Evolutionary conservation across 768 basidiomycete species (phyloP).

Genomic region (Kondoa subrosea): DNA sequence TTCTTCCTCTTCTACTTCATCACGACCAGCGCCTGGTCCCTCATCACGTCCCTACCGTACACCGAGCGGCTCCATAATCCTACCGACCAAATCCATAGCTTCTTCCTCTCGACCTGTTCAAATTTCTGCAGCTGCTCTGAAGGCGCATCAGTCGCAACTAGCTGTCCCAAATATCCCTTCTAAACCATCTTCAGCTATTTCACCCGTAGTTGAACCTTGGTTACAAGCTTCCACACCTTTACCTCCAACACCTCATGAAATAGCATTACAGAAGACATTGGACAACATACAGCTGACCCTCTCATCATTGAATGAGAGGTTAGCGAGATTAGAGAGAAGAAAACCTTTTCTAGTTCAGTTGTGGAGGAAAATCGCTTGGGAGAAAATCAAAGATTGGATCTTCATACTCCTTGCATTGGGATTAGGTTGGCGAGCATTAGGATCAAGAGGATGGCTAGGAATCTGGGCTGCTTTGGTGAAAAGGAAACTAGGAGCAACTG

Average conservation of each 20-base stretch:
- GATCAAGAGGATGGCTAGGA: background rate
- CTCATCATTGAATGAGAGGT: background rate
- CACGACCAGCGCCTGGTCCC: background rate
- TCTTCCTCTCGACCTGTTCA: background rate
- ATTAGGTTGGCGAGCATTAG: background rate
- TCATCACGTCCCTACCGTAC: background rate
- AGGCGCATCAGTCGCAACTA: background rate
- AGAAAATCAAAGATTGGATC: background rate
- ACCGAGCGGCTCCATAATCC: background rate
- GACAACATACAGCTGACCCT: background rate
- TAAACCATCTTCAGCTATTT: background rate
- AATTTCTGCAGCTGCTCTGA: background rate
- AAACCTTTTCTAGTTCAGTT: background rate
- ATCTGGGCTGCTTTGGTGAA: background rate
- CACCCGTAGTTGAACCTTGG: too few species aligned
- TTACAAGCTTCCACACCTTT: background rate
- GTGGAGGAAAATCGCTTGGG: background rate
- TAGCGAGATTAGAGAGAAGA: background rate
- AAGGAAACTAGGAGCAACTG: background rate
- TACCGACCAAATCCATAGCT: background rate
- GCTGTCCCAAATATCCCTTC: background rate
- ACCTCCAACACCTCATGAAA: background rate
- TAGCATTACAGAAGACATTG: conserved; percentile 1
- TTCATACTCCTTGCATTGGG: background rate
- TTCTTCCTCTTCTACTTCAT: background rate